phyloP scores from a whole-genome alignment of 495 filamentous ascomycete genomes.

The Aspergillus coremiiformis region DNA sequence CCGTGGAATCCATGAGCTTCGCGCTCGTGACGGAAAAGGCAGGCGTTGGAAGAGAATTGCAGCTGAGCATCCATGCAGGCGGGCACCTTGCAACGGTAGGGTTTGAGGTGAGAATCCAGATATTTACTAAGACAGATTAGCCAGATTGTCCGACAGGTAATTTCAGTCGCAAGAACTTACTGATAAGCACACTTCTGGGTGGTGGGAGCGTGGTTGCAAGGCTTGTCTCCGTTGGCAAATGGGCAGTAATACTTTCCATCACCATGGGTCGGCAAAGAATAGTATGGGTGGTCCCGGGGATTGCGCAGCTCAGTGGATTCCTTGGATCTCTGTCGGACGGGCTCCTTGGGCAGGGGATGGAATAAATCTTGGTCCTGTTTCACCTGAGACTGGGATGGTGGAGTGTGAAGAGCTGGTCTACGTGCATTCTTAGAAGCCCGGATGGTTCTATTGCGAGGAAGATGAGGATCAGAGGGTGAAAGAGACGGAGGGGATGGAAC shows the following conservation, averaged over 20 bases:
- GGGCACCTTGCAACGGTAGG: conserved; percentile 80
- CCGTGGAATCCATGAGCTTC: conserved; percentile 93
- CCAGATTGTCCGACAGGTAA: background rate
- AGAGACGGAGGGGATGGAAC: background rate
- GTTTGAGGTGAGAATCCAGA: conserved; percentile 88
- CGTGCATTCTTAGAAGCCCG: conserved; percentile 32
- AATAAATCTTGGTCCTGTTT: conserved; percentile 37
- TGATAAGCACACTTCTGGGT: conserved; percentile 97
- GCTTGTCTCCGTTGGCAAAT: conserved; percentile 58
- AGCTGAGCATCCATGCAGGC: conserved; percentile 64
- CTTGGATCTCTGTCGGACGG: conserved; percentile 39
- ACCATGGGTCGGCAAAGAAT: conserved; percentile 58
- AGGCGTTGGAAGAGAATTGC: conserved; percentile 84
- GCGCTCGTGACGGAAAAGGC: conserved; percentile 87
- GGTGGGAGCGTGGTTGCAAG: conserved; percentile 76
- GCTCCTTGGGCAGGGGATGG: conserved; percentile 33
- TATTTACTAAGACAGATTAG: conserved; percentile 64
- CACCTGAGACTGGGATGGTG: conserved; percentile 27
- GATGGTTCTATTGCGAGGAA: conserved; percentile 32
- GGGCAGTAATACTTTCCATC: conserved; percentile 91
- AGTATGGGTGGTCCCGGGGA: conserved; percentile 71
- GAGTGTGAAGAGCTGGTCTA: conserved; percentile 28
- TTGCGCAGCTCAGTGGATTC: conserved; percentile 46
- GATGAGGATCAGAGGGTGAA: background rate
- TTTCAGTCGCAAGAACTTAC: conserved; percentile 47